phyloP scores from a whole-genome alignment of 352 stramenopile species.

The Phytophthora chlamydospora region DNA sequence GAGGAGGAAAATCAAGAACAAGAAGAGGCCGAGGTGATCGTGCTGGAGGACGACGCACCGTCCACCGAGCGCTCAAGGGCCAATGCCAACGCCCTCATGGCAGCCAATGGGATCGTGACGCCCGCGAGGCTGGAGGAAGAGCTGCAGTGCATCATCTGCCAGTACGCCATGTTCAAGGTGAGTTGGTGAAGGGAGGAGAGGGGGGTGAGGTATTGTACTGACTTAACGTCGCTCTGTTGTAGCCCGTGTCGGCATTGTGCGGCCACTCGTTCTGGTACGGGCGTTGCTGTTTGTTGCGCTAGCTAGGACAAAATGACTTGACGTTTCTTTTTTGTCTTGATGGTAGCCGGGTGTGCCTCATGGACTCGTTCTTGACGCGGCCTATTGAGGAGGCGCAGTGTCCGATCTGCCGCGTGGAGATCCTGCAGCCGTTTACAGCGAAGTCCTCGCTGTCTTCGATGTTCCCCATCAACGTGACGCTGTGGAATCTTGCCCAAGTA shows the following conservation, averaged over 20 bases:
- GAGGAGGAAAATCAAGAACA: too few relatives aligned
- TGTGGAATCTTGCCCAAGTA: constrained; percentile 79
- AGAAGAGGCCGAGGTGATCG: not conserved
- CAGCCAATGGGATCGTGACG: constrained; percentile 26
- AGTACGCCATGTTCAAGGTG: constrained; percentile 62
- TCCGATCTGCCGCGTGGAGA: constrained; percentile 50
- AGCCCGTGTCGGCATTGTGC: constrained; percentile 52
- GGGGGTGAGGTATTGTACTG: not conserved
- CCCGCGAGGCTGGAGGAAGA: constrained; percentile 36
- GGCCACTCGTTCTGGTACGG: constrained; percentile 63
- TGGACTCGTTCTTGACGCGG: constrained; percentile 54
- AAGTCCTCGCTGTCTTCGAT: constrained; percentile 29
- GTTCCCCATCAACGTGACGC: constrained; percentile 71
- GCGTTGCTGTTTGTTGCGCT: not conserved
- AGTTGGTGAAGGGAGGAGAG: not conserved
- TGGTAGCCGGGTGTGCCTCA: constrained; percentile 52
- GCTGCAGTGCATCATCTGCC: constrained; percentile 64
- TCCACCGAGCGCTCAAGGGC: constrained; percentile 20
- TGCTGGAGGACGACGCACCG: not conserved
- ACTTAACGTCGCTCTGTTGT: constrained; percentile 7
- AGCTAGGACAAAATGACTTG: too few relatives aligned
- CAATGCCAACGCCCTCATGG: constrained; percentile 22
- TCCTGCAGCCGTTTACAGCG: constrained; percentile 37
- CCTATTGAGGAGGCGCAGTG: constrained; percentile 56
- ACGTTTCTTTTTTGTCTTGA: constrained; percentile 4